Evolutionary conservation across 306 rosid genomes (phyloP).

Genomic region (Lathyrus tuberosus): DNA sequence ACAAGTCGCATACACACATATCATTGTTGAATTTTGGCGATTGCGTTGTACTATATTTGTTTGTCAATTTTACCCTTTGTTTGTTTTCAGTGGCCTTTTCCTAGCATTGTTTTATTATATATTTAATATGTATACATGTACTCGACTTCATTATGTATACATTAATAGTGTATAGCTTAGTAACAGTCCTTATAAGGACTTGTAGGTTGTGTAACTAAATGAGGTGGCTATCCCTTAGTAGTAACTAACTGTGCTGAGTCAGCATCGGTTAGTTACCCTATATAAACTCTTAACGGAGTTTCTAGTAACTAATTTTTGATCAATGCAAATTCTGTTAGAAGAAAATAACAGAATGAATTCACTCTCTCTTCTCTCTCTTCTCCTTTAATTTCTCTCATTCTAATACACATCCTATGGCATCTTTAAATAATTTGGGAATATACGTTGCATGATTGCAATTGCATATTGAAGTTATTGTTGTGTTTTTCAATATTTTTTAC

Average conservation of each 20-base stretch:
- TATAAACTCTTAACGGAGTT: no score
- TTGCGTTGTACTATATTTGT: not conserved
- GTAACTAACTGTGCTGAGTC: no score
- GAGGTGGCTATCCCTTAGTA: no score
- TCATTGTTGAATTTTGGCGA: constrained; percentile 10
- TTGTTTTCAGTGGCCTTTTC: constrained; percentile 5
- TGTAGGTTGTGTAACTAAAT: no score
- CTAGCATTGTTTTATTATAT: constrained; percentile 1
- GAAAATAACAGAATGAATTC: no score
- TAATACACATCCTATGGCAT: constrained; percentile 15
- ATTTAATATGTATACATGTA: not conserved
- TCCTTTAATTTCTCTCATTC: no score
- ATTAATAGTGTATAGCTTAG: not conserved
- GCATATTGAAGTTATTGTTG: constrained; percentile 13
- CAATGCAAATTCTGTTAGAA: no score
- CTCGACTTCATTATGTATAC: constrained; percentile 16
- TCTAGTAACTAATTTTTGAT: no score
- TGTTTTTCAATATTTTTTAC: constrained; percentile 15
- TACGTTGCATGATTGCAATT: not conserved
- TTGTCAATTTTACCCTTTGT: constrained; percentile 1
- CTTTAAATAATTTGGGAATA: constrained; percentile 20
- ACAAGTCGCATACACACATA: not conserved
- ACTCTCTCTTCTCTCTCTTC: no score
- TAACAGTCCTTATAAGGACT: no score
- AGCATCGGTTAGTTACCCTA: no score